A percentile compares a stretch with the other conserved stretches of the same genome.
phyloP scores from a whole-genome alignment of 164 flowering plant species.

The Chimonanthus praecox region DNA sequence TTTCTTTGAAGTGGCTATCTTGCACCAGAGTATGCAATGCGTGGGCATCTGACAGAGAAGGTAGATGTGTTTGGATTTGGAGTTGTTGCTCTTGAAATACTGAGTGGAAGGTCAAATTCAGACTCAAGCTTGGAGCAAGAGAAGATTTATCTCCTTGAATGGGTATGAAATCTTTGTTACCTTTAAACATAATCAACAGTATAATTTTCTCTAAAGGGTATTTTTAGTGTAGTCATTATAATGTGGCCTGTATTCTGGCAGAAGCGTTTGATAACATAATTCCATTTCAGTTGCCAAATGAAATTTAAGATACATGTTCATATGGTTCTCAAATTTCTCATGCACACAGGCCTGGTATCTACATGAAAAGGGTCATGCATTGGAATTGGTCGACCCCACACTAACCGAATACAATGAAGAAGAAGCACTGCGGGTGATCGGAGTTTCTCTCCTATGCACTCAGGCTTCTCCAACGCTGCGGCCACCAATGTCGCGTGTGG shows the following conservation, averaged over 20 bases:
- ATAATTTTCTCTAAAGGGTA: background rate
- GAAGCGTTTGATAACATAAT: too few species aligned
- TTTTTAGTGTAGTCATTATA: too few species aligned
- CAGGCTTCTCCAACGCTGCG: slow-evolving; percentile 43
- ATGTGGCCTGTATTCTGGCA: too few species aligned
- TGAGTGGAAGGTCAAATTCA: slow-evolving; percentile 26
- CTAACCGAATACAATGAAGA: slow-evolving; percentile 22
- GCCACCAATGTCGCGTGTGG: slow-evolving; percentile 41
- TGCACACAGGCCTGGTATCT: slow-evolving; percentile 42
- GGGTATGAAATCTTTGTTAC: slow-evolving; percentile 14
- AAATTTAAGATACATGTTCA: too few species aligned
- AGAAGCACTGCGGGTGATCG: slow-evolving; percentile 34
- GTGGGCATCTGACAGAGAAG: slow-evolving; percentile 29
- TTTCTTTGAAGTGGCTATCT: slow-evolving; percentile 23
- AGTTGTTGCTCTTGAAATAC: slow-evolving; percentile 24
- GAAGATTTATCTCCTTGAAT: slow-evolving; percentile 26
- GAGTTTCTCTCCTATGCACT: slow-evolving; percentile 48
- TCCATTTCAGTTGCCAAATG: too few species aligned
- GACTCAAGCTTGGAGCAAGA: slow-evolving; percentile 17
- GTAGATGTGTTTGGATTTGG: slow-evolving; percentile 32
- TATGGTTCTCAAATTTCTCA: too few species aligned
- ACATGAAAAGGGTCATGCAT: slow-evolving; percentile 25
- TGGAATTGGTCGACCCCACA: slow-evolving; percentile 38
- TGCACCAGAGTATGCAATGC: slow-evolving; percentile 36
- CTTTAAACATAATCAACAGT: background rate